Base-by-base conservation (phyloP, 2,329 filamentous ascomycete species). In the Paecilomyces dactylethromorphus region DNA sequence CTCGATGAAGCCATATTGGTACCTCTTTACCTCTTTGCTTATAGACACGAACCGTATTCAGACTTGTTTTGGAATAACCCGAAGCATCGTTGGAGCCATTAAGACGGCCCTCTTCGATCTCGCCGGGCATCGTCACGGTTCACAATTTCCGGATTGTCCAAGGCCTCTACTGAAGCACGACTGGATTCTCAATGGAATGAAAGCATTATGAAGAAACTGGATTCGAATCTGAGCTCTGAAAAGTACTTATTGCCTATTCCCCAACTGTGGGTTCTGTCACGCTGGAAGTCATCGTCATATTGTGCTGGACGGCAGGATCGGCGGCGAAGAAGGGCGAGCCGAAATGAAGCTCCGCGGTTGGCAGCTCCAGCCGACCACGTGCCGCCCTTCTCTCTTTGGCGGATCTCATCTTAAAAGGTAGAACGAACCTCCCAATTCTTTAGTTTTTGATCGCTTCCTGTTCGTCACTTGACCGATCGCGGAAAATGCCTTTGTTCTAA, bases 1-100 rank as follows among this genome's bases (percentile, higher is more conserved):
- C n/a, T 2, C 6, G 18, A 26, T 7, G 7, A 52, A n/a, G 3
- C 18, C 4, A 15, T 53, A 6, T 26, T 7, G 29, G 11, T 13
- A 18, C 2, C 39, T 39, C 10, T 12, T 1, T 56, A 60, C 59
- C 59, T 56, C 59, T 35, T 26, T 60, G 45, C 24, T 58, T 60
- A 53, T 60, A 39, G 3, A 60, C 32, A 26, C 59, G 33, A 49
- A 60, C 52, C 13, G 59, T 60, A 15, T 58, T 60, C 22, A 60
- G 32, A 56, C 18, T 56, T 22, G 51, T 54, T 24, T 58, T n/a
- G 10, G 53, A 21, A 31, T 58, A 60, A 45, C 15, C 39, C 21
- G 39, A 45, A 45, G 39, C 15, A 45, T 45, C 21, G 39, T 8
- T 10, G 35, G 5, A 18, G 26, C 32, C 53, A 11, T 54, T 35